Conservation (phyloP, 1,284 basidiomycete species). For the Puccinia novopanici region DNA sequence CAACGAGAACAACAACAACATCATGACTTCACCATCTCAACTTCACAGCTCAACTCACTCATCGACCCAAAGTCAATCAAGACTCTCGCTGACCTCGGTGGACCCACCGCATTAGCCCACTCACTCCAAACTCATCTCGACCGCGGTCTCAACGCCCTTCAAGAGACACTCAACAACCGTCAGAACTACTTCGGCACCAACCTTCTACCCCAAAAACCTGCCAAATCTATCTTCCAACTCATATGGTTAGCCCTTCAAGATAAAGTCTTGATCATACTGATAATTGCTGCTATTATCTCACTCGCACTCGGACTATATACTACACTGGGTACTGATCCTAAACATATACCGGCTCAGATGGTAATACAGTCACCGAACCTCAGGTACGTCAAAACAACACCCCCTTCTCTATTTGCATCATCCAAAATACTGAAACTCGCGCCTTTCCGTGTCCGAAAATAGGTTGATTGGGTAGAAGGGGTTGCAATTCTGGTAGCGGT, state of each 20-base stretch:
- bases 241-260: slow-evolving; percentile 96
- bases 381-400: slow-evolving; percentile 16
- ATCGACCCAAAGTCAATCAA: slow-evolving; percentile 82
- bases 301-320: slow-evolving; percentile 92
- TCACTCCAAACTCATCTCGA: slow-evolving; percentile 73
- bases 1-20: neutral
- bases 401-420: too few relatives aligned
- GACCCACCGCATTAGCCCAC: slow-evolving; percentile 68
- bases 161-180: slow-evolving; percentile 54
- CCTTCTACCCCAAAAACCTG: slow-evolving; percentile 72
- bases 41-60: slow-evolving; percentile 73
- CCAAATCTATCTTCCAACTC: slow-evolving; percentile 76
- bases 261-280: slow-evolving; percentile 89
- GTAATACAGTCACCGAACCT: slow-evolving; percentile 33
- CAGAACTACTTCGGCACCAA: slow-evolving; percentile 75
- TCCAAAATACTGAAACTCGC: too few relatives aligned
- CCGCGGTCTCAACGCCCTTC: slow-evolving; percentile 61
- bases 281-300: slow-evolving; percentile 86
- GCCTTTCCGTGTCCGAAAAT: slow-evolving; percentile 11
- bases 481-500: slow-evolving; percentile 88
- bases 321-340: slow-evolving; percentile 74
- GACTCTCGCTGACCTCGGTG: slow-evolving; percentile 72
- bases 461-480: slow-evolving; percentile 92
- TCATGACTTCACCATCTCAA: neutral
- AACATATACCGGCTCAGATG: slow-evolving; percentile 62